These are phyloP conservation scores for Zalaria obscura DNA, from an alignment of 2,329 filamentous ascomycete species.

Conservation along the genomic window DNA sequence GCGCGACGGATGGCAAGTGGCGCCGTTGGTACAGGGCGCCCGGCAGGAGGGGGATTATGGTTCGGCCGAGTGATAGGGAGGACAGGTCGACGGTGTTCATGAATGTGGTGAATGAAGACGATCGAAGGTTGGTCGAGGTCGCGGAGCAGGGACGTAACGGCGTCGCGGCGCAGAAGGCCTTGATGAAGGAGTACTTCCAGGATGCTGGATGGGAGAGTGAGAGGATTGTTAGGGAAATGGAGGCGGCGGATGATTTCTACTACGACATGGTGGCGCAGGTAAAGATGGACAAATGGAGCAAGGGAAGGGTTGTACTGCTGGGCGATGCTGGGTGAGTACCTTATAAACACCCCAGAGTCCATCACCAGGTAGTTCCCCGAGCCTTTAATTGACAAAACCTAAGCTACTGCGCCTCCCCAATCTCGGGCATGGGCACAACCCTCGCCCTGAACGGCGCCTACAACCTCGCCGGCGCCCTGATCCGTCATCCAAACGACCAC, in stretches of 20 bases:
- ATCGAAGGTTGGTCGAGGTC: conserved; percentile 9
- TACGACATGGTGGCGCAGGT: conserved; percentile 27
- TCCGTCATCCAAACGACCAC: conserved; percentile 8
- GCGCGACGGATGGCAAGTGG: conserved; percentile 13
- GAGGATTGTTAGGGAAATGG: conserved; percentile 23
- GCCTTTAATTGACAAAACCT: too few species aligned
- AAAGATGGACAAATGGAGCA: conserved; percentile 20
- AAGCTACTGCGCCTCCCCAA: conserved; percentile 10
- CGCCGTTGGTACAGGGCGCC: conserved; percentile 17
- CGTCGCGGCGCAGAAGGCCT: conserved; percentile 8
- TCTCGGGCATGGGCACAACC: conserved; percentile 21
- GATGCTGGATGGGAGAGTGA: conserved; percentile 17
- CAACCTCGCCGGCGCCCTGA: conserved; percentile 16
- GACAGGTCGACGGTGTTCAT: conserved; percentile 13
- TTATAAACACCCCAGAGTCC: neutral
- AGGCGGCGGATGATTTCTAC: conserved; percentile 28
- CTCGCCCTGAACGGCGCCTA: conserved; percentile 19
- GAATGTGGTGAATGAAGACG: conserved; percentile 10
- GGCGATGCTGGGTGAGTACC: conserved; percentile 20
- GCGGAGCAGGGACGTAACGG: conserved; percentile 9
- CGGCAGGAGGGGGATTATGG: conserved; percentile 14
- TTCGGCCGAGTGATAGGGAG: conserved; percentile 12
- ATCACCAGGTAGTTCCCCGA: too few species aligned
- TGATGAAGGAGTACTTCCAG: conserved; percentile 11
- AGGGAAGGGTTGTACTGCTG: conserved; percentile 20